Conservation (phyloP, 2,329 filamentous ascomycete species). For the Botrytis fragariae region DNA sequence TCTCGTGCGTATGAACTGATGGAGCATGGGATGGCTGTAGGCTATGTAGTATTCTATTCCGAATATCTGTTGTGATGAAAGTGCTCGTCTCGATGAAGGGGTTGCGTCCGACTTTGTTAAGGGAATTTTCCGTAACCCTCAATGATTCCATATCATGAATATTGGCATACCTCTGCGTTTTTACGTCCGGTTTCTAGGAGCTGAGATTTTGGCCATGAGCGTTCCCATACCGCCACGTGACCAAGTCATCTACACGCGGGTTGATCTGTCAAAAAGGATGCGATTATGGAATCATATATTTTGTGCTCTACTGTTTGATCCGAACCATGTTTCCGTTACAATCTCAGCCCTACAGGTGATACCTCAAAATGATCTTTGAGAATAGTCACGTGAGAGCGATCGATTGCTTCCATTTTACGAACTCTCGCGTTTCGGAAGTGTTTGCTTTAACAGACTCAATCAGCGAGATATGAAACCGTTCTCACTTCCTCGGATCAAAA, state of each 20-base stretch:
- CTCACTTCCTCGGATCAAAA: not conserved
- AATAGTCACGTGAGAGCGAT: not conserved
- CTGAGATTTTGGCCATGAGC: not conserved
- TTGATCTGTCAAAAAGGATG: not conserved
- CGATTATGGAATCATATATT: not conserved
- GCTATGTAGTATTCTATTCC: not conserved
- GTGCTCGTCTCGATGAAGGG: not conserved
- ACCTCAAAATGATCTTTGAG: no score
- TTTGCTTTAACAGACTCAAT: not conserved
- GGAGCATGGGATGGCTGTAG: not conserved
- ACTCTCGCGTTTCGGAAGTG: not conserved
- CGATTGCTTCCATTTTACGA: no score
- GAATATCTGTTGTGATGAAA: not conserved
- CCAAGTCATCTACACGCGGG: rapidly evolving
- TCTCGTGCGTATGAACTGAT: not conserved
- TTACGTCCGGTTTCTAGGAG: not conserved
- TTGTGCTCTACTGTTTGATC: not conserved
- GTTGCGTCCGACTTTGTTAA: not conserved
- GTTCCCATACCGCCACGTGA: not conserved
- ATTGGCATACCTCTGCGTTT: not conserved
- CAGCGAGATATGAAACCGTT: not conserved
- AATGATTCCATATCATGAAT: not conserved
- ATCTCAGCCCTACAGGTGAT: not conserved
- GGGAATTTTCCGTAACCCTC: no score
- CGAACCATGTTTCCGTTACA: not conserved